phyloP scores from a whole-genome alignment of 805 yeast genomes.

The Henningerozyma blattae region DNA sequence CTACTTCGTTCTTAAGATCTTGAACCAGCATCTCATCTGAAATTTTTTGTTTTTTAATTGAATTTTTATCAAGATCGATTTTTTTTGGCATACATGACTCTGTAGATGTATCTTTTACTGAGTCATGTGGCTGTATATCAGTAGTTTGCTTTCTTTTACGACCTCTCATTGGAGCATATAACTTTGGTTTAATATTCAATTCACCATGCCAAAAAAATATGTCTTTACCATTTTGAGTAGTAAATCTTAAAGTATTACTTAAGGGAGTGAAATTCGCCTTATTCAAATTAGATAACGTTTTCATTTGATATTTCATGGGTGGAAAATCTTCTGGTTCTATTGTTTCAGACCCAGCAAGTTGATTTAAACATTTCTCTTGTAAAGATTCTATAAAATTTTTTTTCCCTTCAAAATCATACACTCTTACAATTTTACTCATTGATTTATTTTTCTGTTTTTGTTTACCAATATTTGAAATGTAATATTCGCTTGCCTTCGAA shows the following conservation, averaged over 20 bases:
- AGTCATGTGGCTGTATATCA: background rate
- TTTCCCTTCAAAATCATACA: conserved; percentile 65
- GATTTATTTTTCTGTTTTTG: conserved; percentile 13
- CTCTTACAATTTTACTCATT: conserved; percentile 38
- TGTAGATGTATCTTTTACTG: background rate
- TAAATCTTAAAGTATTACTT: conserved; percentile 19
- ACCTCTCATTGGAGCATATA: conserved; percentile 5
- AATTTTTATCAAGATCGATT: no score
- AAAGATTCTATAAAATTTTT: conserved; percentile 55
- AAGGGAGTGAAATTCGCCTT: conserved; percentile 16
- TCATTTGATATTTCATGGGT: conserved; percentile 3
- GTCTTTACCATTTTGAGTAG: conserved; percentile 9
- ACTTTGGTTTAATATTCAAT: conserved; percentile 9
- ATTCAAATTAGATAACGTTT: conserved; percentile 13
- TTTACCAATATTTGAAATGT: conserved; percentile 30
- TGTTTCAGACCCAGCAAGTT: conserved; percentile 18
- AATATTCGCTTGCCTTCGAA: conserved; percentile 37
- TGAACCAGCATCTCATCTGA: background rate
- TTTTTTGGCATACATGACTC: no score
- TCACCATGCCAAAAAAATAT: conserved; percentile 25
- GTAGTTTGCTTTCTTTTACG: conserved; percentile 7
- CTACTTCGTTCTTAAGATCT: background rate
- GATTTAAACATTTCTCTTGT: conserved; percentile 31
- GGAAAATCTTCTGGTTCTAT: background rate
- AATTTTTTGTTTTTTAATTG: background rate